phyloP scores from a whole-genome alignment of 345 rosid genomes.

The Populus davidiana region DNA sequence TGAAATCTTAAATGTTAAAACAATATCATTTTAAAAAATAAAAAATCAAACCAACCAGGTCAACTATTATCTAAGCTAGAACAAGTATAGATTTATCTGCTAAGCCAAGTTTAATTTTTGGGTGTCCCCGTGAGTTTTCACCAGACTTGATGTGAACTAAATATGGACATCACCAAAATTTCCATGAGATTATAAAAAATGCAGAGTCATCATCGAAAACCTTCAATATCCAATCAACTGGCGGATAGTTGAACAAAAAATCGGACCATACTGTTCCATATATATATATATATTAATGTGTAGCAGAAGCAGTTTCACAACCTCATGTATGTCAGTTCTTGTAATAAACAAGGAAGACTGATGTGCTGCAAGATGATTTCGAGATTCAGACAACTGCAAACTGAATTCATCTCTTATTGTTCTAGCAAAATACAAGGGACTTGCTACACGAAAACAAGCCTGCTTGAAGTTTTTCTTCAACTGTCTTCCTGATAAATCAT shows the following conservation, averaged over 20 bases:
- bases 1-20: too few species aligned
- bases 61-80: too few species aligned
- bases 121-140: too few species aligned
- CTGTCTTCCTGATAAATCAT: background rate
- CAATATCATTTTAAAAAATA: too few species aligned
- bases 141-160: too few species aligned
- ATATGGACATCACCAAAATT: background rate
- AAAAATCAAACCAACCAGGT: too few species aligned
- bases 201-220: background rate
- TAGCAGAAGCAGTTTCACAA: too few species aligned
- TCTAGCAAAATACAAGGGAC: background rate
- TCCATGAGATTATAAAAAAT: background rate
- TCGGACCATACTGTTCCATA: too few species aligned
- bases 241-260: background rate
- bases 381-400: background rate
- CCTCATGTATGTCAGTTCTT: too few species aligned
- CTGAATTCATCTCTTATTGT: conserved; percentile 8
- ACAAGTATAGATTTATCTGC: too few species aligned
- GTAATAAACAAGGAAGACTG: background rate
- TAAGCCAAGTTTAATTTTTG: too few species aligned
- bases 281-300: too few species aligned
- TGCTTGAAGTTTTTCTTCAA: background rate
- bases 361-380: background rate
- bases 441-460: background rate
- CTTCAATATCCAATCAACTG: background rate